These are phyloP conservation scores for Papilionanthe hybrid DNA, from an alignment of 116 monocot genomes.

Conservation along the genomic window DNA sequence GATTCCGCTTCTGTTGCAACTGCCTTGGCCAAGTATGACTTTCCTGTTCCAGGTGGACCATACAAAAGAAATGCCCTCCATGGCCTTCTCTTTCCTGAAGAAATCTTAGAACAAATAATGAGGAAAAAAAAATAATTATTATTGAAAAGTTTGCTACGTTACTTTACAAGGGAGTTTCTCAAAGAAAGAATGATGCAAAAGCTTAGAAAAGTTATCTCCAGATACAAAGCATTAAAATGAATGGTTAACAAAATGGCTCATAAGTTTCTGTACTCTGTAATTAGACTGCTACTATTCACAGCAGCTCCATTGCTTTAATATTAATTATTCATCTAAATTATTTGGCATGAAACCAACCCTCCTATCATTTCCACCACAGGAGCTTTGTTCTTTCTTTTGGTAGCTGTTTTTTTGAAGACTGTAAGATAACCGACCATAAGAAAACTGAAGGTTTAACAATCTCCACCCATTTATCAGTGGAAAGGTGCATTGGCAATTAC, in stretches of 20 bases:
- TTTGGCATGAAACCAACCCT: not conserved
- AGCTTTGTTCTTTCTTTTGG: not conserved
- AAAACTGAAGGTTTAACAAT: not conserved
- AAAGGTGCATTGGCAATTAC: not conserved
- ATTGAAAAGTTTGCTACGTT: not conserved
- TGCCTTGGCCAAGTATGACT: conserved; percentile 96
- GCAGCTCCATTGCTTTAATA: not conserved
- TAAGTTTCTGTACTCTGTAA: not conserved
- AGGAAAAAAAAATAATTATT: not conserved
- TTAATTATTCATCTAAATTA: not conserved
- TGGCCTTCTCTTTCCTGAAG: conserved; percentile 81
- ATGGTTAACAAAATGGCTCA: not conserved
- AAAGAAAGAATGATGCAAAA: not conserved
- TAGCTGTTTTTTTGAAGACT: not conserved
- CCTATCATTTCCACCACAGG: not conserved
- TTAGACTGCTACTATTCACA: not conserved
- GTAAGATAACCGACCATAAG: not conserved
- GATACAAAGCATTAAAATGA: not conserved
- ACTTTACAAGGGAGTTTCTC: not conserved
- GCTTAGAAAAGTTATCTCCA: not conserved
- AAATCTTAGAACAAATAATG: conserved; percentile 5
- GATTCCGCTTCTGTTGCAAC: conserved; percentile 98
- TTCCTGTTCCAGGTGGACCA: conserved; percentile 99
- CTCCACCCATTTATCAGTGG: not conserved
- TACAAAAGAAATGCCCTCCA: conserved; percentile 99